Base-by-base conservation (phyloP, 805 yeast genomes). In the Kurtzmaniella cleridarum region DNA sequence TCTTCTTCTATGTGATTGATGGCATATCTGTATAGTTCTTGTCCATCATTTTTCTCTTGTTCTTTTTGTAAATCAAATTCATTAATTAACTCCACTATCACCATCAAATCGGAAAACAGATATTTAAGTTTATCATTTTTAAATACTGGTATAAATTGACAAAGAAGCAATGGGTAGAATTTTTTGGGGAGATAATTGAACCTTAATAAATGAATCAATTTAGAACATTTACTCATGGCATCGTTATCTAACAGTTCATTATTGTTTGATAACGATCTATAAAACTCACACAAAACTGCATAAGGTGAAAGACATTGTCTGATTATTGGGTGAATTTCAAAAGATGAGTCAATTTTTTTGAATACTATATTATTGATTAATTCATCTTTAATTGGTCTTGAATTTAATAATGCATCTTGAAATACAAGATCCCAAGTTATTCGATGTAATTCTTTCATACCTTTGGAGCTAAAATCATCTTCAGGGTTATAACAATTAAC, bases 291-390 rank as follows among this genome's bases (percentile, higher is more conserved):
- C 17, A 84, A 62, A 0, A 81, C 75, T 2, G 82, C 88, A 53
- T 83, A 79, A 34, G 93, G 93, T 4, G 91, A 63, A 36, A 84
- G 55, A 18, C 84, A 73, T 55, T 84, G 90, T 46, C 79, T 73
- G 50, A 84, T 68, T 1, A 78, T 66, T 12, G 86, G 79, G 30
- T 78, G 71, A 11, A 75, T 62, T 14, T 59, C 54, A 6, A 62
- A 54, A 10, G 57, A 53, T 1, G 55, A 43, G 28, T 62, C 67
- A 16, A 63, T 67, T 15, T 59, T 48, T 32, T 59, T 56, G 15
- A 48, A 43, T 10, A 77, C 73, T 18, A 77, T 62, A 28, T 76
- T 67, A 44, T 75, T 73, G 15, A 79, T 67, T 33, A 80, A 60
- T 23, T 69, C 71, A 54, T 82, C 87, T n/a, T 75, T 67, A 10